phyloP scores from a whole-genome alignment of 352 stramenopile genomes.

The Aphanomyces invadans region DNA sequence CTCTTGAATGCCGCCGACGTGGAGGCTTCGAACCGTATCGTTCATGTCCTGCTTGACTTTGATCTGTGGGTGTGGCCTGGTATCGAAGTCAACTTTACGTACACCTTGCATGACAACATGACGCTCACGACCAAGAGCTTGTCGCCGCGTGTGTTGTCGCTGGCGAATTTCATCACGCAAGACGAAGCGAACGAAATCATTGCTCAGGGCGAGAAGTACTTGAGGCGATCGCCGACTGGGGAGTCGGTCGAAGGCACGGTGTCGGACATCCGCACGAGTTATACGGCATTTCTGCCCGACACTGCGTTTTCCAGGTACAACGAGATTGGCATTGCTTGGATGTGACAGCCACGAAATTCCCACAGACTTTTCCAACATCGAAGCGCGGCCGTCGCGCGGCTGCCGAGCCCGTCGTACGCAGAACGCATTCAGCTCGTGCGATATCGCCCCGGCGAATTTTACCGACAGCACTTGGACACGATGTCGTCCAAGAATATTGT shows the following conservation, averaged over 20 bases:
- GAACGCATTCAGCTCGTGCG: constrained; percentile 73
- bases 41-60: constrained; percentile 75
- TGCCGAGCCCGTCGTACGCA: constrained; percentile 57
- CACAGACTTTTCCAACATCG: constrained; percentile 52
- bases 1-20: constrained; percentile 45
- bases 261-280: constrained; percentile 56
- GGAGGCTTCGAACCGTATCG: constrained; percentile 41
- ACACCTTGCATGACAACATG: constrained; percentile 51
- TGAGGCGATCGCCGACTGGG: constrained; percentile 61
- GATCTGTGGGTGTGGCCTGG: constrained; percentile 75
- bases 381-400: constrained; percentile 46
- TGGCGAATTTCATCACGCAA: constrained; percentile 56
- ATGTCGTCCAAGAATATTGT: constrained; percentile 50
- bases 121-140: constrained; percentile 58
- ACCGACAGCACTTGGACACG: constrained; percentile 72
- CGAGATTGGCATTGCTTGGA: no score
- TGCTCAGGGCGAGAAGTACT: constrained; percentile 36
- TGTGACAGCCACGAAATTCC: background rate
- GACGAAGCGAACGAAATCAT: constrained; percentile 54
- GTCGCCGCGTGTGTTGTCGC: constrained; percentile 62
- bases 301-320: constrained; percentile 46
- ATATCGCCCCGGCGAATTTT: constrained; percentile 70
- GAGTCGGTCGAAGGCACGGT: constrained; percentile 52
- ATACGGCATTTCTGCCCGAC: constrained; percentile 71
- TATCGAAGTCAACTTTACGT: constrained; percentile 66